Evolutionary conservation across 2,329 filamentous ascomycete species (phyloP).

Genomic region (Elsinoe arachidis): DNA sequence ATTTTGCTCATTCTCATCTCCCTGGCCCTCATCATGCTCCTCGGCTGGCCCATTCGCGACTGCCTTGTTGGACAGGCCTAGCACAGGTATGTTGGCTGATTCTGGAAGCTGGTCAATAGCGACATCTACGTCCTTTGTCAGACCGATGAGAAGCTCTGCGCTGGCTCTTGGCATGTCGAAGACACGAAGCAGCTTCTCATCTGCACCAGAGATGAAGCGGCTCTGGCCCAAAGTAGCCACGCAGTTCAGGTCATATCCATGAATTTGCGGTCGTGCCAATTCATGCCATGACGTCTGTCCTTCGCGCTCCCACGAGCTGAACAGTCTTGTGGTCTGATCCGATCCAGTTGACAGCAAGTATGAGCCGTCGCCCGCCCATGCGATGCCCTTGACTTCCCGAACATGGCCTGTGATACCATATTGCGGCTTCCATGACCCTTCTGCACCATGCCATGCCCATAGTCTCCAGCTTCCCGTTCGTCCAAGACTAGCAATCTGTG

Average conservation of each 20-base stretch:
- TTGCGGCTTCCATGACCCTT: constrained; percentile 66
- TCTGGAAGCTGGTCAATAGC: constrained; percentile 52
- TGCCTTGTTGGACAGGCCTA: constrained; percentile 94
- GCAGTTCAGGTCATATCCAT: constrained; percentile 96
- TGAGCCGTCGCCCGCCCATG: constrained; percentile 73
- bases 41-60: constrained; percentile 46
- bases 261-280: constrained; percentile 89
- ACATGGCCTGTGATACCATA: constrained; percentile 79
- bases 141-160: constrained; percentile 54
- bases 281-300: constrained; percentile 72
- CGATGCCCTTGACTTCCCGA: constrained; percentile 67
- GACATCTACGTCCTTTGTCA: not conserved
- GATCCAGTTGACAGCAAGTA: constrained; percentile 83
- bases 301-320: constrained; percentile 63
- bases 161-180: constrained; percentile 84
- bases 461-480: constrained; percentile 88
- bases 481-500: constrained; percentile 69
- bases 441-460: constrained; percentile 58
- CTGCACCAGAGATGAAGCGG: constrained; percentile 86
- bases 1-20: constrained; percentile 29
- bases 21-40: constrained; percentile 32
- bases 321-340: constrained; percentile 87
- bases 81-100: constrained; percentile 86
- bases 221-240: constrained; percentile 64
- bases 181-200: constrained; percentile 95